Conservation (phyloP, 2,329 filamentous ascomycete genomes). For the Aspergillus udagawae region DNA sequence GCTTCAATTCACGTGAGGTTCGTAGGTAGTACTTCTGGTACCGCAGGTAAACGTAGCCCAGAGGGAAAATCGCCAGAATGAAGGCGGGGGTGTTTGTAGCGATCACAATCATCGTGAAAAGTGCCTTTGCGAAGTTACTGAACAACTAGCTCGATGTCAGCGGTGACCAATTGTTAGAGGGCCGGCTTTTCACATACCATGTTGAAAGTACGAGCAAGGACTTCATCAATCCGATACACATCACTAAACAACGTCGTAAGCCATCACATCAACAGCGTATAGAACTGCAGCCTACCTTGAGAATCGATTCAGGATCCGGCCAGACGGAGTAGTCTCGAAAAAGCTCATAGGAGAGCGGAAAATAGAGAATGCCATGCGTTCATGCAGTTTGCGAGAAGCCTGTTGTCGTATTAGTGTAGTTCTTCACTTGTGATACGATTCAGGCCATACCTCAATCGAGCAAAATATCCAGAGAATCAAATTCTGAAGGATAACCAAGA, state of each 20-base stretch:
- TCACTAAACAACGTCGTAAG: conserved; percentile 36
- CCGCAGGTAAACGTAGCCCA: conserved; percentile 77
- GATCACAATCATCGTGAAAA: conserved; percentile 85
- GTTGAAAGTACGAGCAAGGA: conserved; percentile 94
- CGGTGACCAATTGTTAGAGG: not conserved
- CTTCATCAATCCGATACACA: conserved; percentile 72
- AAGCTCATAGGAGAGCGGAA: conserved; percentile 98
- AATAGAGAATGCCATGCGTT: conserved; percentile 94
- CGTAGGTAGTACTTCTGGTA: conserved; percentile 97
- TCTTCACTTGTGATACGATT: not conserved
- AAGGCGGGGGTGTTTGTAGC: conserved; percentile 78
- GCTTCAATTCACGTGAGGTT: conserved; percentile 93
- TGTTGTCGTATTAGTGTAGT: conserved; percentile 30
- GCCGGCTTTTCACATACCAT: conserved; percentile 57
- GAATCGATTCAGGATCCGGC: conserved; percentile 94
- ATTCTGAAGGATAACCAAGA: conserved; percentile 84
- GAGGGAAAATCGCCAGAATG: conserved; percentile 72
- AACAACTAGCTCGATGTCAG: conserved; percentile 52
- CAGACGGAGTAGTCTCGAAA: conserved; percentile 94
- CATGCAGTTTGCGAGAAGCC: conserved; percentile 93
- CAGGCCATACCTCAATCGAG: conserved; percentile 76
- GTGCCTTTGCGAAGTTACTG: conserved; percentile 67
- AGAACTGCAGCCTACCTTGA: conserved; percentile 61
- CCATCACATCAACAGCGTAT: not conserved
- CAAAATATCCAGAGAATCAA: conserved; percentile 99